Conservation (phyloP, 208 protist genomes). For the Polymyxa betae region DNA sequence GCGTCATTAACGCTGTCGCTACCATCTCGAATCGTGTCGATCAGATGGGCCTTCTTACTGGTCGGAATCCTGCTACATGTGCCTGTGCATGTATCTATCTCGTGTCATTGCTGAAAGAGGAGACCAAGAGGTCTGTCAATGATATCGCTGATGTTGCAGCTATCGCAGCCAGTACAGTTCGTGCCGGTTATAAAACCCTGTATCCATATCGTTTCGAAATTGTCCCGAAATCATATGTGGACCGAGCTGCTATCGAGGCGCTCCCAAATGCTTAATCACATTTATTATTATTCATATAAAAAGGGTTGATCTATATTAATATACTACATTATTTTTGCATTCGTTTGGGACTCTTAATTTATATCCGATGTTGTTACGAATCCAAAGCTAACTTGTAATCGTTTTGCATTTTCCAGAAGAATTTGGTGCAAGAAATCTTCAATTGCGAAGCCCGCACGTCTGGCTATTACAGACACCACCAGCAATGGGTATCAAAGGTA, state of each 20-base stretch:
- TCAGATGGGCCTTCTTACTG: not conserved
- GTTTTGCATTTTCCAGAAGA: no score
- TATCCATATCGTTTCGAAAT: slow-evolving; percentile 14
- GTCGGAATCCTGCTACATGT: slow-evolving; percentile 9
- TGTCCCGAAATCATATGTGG: slow-evolving; percentile 5
- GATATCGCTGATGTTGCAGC: slow-evolving; percentile 48
- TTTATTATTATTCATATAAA: no score
- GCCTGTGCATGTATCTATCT: slow-evolving; percentile 41
- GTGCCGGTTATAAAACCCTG: not conserved
- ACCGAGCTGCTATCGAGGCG: not conserved
- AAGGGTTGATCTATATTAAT: no score
- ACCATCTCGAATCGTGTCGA: slow-evolving; percentile 5
- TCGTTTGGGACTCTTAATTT: not conserved
- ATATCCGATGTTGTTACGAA: not conserved
- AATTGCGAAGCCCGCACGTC: no score
- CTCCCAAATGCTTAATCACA: no score
- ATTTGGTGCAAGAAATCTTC: no score
- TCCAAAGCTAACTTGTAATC: not conserved
- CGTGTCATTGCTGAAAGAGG: slow-evolving; percentile 22
- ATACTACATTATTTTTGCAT: no score
- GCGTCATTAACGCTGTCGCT: not conserved
- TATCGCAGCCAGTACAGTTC: slow-evolving; percentile 35
- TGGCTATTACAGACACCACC: no score
- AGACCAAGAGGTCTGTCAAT: not conserved
- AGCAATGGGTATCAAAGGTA: no score